A percentile compares a stretch with the other conserved stretches of the same genome.
Evolutionary conservation across 495 filamentous ascomycete species (phyloP).

Genomic region (Lentithecium fluviatile): DNA sequence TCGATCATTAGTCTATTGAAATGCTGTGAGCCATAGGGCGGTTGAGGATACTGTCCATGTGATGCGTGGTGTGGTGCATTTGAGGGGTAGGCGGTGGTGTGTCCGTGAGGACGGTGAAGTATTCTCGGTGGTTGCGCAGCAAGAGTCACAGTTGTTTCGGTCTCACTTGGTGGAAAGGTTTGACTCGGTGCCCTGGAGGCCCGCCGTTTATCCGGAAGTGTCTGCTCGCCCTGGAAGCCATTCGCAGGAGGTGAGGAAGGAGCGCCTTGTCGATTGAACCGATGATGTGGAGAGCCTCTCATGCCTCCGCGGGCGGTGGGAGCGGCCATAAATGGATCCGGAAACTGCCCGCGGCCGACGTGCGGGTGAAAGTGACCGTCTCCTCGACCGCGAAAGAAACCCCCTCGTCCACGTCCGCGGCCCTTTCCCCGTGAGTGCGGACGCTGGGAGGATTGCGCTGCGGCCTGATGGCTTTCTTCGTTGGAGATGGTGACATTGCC

Average conservation of each 20-base stretch:
- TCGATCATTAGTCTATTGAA: not conserved
- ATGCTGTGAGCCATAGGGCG: not conserved
- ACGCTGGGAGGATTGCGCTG: constrained; percentile 13
- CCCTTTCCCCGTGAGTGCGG: constrained; percentile 1
- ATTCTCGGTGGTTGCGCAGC: constrained; percentile 15
- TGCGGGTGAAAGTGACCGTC: no score
- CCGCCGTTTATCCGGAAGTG: no score
- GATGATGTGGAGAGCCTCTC: not conserved
- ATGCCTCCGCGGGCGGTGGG: not conserved
- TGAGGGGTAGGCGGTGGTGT: constrained; percentile 3
- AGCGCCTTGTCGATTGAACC: not conserved
- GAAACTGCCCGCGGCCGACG: not conserved
- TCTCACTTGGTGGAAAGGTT: not conserved
- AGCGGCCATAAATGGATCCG: not conserved
- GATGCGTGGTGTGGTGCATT: not conserved
- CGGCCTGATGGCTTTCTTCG: not conserved
- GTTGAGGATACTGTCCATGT: constrained; percentile 13
- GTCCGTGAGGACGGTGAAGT: constrained; percentile 20
- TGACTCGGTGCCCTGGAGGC: not conserved
- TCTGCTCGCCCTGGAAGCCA: no score
- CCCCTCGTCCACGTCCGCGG: not conserved
- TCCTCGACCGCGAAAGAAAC: no score
- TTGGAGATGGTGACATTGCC: constrained; percentile 38
- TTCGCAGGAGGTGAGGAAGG: not conserved
- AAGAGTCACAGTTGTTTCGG: not conserved